These are phyloP conservation scores for Bruguiera parviflora DNA, from an alignment of 345 rosid species.

Conservation along the genomic window DNA sequence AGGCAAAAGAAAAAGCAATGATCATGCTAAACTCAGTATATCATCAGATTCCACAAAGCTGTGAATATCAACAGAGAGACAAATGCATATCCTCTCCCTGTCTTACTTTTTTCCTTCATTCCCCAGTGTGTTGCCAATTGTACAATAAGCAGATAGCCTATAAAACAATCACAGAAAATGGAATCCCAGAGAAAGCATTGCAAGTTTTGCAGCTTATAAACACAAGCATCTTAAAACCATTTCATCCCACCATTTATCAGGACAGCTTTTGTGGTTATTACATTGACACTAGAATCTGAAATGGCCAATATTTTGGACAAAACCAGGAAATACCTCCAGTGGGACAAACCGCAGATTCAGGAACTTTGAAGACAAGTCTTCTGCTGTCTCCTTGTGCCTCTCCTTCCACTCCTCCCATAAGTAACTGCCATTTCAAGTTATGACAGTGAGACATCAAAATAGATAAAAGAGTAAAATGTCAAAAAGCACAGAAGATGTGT, in stretches of 20 bases:
- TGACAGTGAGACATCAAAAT: conserved; percentile 15
- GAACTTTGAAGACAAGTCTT: conserved; percentile 67
- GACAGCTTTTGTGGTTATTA: background rate
- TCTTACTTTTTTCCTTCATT: too few species aligned
- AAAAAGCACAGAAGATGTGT: background rate
- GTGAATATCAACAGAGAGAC: too few species aligned
- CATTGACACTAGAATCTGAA: conserved; percentile 9
- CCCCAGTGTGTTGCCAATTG: too few species aligned
- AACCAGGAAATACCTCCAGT: conserved; percentile 63
- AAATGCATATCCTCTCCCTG: too few species aligned
- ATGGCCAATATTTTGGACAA: conserved; percentile 2
- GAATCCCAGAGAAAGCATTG: background rate
- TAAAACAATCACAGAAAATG: background rate
- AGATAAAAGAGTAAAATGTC: background rate
- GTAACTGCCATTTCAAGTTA: conserved; percentile 51
- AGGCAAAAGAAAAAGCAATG: too few species aligned
- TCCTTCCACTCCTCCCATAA: conserved; percentile 92
- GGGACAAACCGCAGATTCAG: conserved; percentile 83
- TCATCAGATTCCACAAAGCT: too few species aligned
- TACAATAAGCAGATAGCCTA: too few species aligned
- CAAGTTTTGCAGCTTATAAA: conserved; percentile 2
- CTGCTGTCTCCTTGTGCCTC: conserved; percentile 65
- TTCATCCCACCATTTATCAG: conserved; percentile 1
- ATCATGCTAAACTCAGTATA: too few species aligned
- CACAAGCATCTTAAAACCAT: background rate